Evolutionary conservation across 441 rosid genomes (phyloP), one percentile per base, ranked within the genome.

Genomic region (Theobroma grandiflorum): DNA sequence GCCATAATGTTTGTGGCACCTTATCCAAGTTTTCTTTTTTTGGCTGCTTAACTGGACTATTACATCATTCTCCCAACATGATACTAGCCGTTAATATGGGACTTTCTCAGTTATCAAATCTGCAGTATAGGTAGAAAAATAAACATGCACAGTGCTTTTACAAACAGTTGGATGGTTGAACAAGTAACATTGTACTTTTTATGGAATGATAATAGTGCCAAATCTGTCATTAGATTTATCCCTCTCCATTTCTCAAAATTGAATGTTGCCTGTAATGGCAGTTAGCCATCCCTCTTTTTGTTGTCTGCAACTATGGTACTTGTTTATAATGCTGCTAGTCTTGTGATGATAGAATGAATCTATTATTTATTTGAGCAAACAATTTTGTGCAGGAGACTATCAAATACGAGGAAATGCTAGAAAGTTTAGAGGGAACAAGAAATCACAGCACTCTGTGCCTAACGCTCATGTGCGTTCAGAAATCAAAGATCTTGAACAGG

Each of bases 391-490:
- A 92, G 93, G 91, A 82, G 86, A 76, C 31, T 76, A 50, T 7
- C 82, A 64, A 9, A 71, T 67, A 3, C 80, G 53, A 14, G 90
- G 91, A 58, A 88, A 86, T 53, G 81, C 81, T 62, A 84, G 88
- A 49, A 87, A 85, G 65, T 88, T 85, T 35, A 85, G 85, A 79
- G 94, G 95, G 11, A 73, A 84, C 49, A 87, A 77, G 81, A 89
- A 83, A 82, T 85, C 84, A 81, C 80, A 86, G 81, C 87, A 45
- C 49, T 74, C 86, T 0, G 72, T 95, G 58, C 95, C 97, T 74
- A 93, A 97, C 73, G 91, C 96, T 42, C 90, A 93, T 61, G 90
- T 95, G 61, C 98, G 89, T 65, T 91, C 95, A 31, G 98, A 97
- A 85, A 85, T 95, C 63, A 97, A 94, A 88, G 86, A 94, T 85